These are phyloP conservation scores for Globisporangium nunn DNA, from an alignment of 352 stramenopile genomes.

Conservation along the genomic window DNA sequence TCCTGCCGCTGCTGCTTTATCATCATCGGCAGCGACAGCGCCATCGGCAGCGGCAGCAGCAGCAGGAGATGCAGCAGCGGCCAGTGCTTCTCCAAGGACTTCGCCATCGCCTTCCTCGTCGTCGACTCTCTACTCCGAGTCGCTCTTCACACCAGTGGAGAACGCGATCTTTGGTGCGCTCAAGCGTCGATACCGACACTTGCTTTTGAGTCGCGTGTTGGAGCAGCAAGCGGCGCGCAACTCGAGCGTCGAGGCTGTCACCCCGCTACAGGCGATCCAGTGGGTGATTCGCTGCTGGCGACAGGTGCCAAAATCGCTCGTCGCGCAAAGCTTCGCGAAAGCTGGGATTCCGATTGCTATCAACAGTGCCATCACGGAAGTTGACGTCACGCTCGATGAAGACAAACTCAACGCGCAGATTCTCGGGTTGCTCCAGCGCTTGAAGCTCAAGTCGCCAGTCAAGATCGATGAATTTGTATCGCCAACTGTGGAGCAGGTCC, in stretches of 20 bases:
- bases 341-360: constrained; percentile 23
- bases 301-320: constrained; percentile 37
- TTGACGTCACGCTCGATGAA: constrained; percentile 7
- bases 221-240: constrained; percentile 30
- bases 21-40: constrained; percentile 5
- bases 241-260: constrained; percentile 33
- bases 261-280: constrained; percentile 43
- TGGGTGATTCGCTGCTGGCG: constrained; percentile 52
- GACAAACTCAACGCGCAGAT: constrained; percentile 48
- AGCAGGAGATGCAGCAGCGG: too few species aligned
- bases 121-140: constrained; percentile 20
- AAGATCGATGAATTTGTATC: constrained; percentile 47
- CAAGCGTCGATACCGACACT: constrained; percentile 53
- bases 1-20: too few species aligned
- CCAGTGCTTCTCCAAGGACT: too few species aligned
- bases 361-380: background rate
- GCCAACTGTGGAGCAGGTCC: constrained; percentile 31
- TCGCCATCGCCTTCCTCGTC: constrained; percentile 5
- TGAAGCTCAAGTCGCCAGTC: constrained; percentile 41
- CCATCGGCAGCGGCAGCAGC: too few species aligned
- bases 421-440: constrained; percentile 32
- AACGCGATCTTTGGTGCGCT: constrained; percentile 33
- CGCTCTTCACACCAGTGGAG: constrained; percentile 34
- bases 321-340: constrained; percentile 39
- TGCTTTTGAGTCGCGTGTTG: constrained; percentile 39